Conservation (phyloP, 805 yeast genomes). For the Kuraishia piskuri region DNA sequence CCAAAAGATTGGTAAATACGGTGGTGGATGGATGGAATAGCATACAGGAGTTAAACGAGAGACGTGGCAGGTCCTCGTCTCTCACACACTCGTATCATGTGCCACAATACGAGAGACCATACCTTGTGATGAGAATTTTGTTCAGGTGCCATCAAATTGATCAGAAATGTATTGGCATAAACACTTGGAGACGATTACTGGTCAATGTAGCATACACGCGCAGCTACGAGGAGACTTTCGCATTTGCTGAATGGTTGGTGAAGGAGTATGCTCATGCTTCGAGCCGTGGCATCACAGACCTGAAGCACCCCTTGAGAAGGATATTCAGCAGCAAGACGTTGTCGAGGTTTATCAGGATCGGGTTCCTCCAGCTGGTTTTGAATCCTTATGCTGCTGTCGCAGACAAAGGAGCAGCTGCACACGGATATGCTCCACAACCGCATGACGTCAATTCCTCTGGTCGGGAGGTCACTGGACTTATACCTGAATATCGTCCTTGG, state of each 20-base stretch:
- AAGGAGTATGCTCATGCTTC: neutral
- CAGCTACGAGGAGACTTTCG: constrained; percentile 1
- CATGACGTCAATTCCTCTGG: neutral
- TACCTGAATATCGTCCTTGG: constrained; percentile 3
- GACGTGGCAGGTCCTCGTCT: neutral
- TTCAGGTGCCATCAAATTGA: neutral
- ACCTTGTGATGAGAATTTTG: neutral
- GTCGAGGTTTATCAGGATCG: constrained; percentile 1
- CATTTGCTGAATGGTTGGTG: constrained; percentile 2
- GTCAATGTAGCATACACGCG: constrained; percentile 2
- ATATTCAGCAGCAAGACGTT: constrained; percentile 1
- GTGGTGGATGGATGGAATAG: neutral
- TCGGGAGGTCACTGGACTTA: neutral
- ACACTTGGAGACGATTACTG: constrained; percentile 2
- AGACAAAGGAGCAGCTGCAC: neutral
- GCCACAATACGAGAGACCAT: neutral
- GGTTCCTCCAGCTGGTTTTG: neutral
- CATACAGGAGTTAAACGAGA: neutral
- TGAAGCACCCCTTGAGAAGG: constrained; percentile 1
- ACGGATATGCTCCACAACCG: neutral
- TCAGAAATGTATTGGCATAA: neutral
- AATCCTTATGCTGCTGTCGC: neutral
- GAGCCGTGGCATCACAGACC: neutral
- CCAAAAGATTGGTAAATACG: neutral
- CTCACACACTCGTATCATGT: neutral